These are phyloP conservation scores for Backusella liffmaniae DNA, from an alignment of 192 early-diverging fungal species.

Conservation along the genomic window DNA sequence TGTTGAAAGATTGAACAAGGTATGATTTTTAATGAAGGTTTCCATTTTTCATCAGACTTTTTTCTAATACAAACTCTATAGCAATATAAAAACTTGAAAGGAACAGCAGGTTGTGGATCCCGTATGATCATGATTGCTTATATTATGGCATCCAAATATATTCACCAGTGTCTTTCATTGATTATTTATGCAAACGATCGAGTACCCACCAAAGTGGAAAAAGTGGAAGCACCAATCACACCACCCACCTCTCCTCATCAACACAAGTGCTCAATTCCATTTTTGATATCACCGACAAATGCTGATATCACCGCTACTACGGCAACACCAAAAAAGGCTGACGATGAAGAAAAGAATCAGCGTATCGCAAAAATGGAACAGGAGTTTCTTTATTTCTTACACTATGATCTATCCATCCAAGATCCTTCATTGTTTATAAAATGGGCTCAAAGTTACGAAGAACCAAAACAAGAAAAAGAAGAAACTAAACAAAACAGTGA, in stretches of 20 bases:
- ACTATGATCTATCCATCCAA: constrained; percentile 31
- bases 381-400: constrained; percentile 49
- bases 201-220: background rate
- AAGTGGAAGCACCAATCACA: background rate
- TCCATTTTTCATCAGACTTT: background rate
- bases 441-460: background rate
- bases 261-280: background rate
- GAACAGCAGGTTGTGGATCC: constrained; percentile 44
- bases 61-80: constrained; percentile 9
- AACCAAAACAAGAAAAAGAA: background rate
- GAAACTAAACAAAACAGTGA: background rate
- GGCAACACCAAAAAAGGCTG: background rate
- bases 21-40: background rate
- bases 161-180: constrained; percentile 26
- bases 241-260: background rate
- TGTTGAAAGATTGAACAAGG: constrained; percentile 44
- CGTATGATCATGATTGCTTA: constrained; percentile 50
- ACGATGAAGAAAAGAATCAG: background rate
- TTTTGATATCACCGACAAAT: background rate
- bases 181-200: constrained; percentile 16
- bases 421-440: background rate
- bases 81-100: constrained; percentile 45
- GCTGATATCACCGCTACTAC: no score
- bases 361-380: constrained; percentile 38
- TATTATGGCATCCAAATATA: constrained; percentile 47